Evolutionary conservation across 164 flowering plant species (phyloP).

Genomic region (Tetracentron sinense): DNA sequence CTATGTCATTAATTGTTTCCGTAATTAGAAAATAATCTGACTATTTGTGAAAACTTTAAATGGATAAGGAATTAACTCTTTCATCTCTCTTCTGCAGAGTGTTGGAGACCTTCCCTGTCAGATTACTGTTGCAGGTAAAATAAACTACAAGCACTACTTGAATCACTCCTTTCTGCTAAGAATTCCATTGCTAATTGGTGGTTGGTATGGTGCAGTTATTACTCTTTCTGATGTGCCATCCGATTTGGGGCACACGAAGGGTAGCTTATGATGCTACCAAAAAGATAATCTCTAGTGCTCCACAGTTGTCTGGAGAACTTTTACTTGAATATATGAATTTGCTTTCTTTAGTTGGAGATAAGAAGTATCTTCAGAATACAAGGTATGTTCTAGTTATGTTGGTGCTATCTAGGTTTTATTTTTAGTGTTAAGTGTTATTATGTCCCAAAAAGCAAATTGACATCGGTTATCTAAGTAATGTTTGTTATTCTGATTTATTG

Average conservation of each 20-base stretch:
- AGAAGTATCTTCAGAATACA: slow-evolving; percentile 28
- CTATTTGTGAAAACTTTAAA: no score
- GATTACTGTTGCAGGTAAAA: slow-evolving; percentile 61
- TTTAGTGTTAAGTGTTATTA: no score
- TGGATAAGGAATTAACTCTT: no score
- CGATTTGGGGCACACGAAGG: slow-evolving; percentile 72
- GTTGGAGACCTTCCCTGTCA: slow-evolving; percentile 47
- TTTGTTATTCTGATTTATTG: no score
- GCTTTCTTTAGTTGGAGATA: slow-evolving; percentile 64
- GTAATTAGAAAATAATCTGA: no score
- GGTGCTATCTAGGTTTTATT: background rate
- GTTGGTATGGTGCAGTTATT: slow-evolving; percentile 53
- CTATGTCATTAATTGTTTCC: no score
- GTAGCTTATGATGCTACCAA: slow-evolving; percentile 45
- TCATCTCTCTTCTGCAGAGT: slow-evolving; percentile 46
- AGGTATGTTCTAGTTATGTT: slow-evolving; percentile 39
- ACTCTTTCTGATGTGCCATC: slow-evolving; percentile 67
- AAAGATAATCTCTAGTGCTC: slow-evolving; percentile 52
- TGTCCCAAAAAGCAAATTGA: no score
- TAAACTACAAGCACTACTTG: background rate
- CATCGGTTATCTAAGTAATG: no score
- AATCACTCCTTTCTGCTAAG: slow-evolving; percentile 3
- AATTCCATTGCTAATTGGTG: slow-evolving; percentile 9
- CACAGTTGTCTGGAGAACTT: slow-evolving; percentile 57
- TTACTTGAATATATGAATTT: slow-evolving; percentile 50